Base-by-base conservation (phyloP, 2,329 filamentous ascomycete species). In the Venturia pyrina region DNA sequence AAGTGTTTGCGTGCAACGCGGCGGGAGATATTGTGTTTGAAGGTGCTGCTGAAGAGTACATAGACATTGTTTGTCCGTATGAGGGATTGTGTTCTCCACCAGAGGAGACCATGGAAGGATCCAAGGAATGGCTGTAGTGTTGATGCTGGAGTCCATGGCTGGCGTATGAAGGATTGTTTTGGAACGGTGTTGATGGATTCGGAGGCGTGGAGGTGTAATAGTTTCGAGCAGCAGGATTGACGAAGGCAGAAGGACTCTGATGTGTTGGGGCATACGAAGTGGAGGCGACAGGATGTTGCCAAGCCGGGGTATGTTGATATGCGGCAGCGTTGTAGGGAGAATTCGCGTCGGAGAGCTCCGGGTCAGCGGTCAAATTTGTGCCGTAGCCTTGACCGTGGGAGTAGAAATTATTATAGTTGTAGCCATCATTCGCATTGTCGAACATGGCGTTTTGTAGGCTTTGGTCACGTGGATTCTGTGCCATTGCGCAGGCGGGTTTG, bases 31-130 rank as follows among this genome's bases (percentile, higher is more conserved):
- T 65, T 15, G n/a, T 64, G 53, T 62, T 40, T 48, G 32, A 40
- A 40, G 41, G 53, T 24, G 62, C 66, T 62, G 32, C 48, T 46
- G 62, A 62, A 48, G 37, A 44, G 57, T 43, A 65, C 66, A 68
- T 67, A 61, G 21, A 11, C 44, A 56, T 40, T 5, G 34, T 24
- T 28, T 50, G 65, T n/a, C 19, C 65, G 62, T 11, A 67, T 37
- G 44, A 46, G 65, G 28, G 44, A 57, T 34, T 19, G 37, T 46
- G 40, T 3, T 43, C 37, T 24, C 24, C 43, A 17, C 32, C 37
- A 40, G 62, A 17, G 3, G 66, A 64, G 43, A 70, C 67, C 43
- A 70, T 40, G 41, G 69, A 67, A 21, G 69, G 69, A 46, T 70
- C 69, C 43, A 70, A 44, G 37, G 66, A 66, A 10, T 50, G 41